Conservation (phyloP, 2,329 filamentous ascomycete genomes). For the Talaromyces sp. region DNA sequence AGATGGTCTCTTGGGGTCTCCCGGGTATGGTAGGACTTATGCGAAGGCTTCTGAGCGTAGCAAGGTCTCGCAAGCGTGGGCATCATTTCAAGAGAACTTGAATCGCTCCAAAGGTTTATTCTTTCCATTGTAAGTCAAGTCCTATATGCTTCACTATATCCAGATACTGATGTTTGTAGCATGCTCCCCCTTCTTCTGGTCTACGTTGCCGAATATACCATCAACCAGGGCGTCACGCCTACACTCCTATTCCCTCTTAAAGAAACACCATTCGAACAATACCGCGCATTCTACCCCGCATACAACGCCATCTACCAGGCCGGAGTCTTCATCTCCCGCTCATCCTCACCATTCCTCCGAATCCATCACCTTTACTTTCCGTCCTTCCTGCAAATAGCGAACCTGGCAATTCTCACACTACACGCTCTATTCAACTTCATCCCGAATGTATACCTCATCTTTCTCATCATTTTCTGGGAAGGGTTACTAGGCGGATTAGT, state of each 20-base stretch:
- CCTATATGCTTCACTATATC: not conserved
- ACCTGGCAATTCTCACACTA: conserved; percentile 68
- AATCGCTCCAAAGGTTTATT: conserved; percentile 68
- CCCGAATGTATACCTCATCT: conserved; percentile 82
- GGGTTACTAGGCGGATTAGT: conserved; percentile 86
- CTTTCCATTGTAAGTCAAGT: conserved; percentile 60
- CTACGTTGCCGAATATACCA: conserved; percentile 94
- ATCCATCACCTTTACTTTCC: conserved; percentile 79
- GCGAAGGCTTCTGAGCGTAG: conserved; percentile 25
- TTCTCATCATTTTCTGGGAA: conserved; percentile 87
- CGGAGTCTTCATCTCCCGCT: conserved; percentile 91
- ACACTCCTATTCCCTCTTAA: conserved; percentile 82
- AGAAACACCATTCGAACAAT: conserved; percentile 73
- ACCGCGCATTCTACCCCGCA: conserved; percentile 87
- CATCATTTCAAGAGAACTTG: conserved; percentile 54
- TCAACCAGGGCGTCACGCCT: conserved; percentile 91
- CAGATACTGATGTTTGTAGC: conserved; percentile 33
- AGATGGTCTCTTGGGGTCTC: conserved; percentile 31
- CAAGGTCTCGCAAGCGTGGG: conserved; percentile 28
- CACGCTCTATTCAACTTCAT: conserved; percentile 81
- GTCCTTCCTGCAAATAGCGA: conserved; percentile 75
- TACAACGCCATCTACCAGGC: conserved; percentile 94
- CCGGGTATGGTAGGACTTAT: conserved; percentile 22
- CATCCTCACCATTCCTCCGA: conserved; percentile 82
- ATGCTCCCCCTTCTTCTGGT: conserved; percentile 92